Evolutionary conservation across 108 stramenopile genomes (phyloP), one percentile per base, ranked within the genome.

Genomic region (Skeletonema menzelii): DNA sequence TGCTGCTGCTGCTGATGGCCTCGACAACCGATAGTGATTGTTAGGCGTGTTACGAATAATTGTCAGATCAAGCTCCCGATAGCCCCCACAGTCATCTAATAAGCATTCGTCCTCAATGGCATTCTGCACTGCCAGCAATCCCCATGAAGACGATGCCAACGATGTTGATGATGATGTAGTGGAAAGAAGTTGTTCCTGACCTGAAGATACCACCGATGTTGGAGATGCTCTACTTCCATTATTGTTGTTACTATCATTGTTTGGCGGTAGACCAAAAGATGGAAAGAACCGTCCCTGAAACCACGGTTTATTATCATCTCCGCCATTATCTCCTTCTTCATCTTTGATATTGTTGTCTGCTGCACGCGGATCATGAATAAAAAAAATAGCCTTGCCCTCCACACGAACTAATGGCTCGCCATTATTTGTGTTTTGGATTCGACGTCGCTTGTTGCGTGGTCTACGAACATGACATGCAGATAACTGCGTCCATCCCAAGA

Each of bases 281-380:
- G 79, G 83, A 20, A 90, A 65, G 70, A 93, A 90, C 57, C 88
- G 80, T 17, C 92, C 92, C 63, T 93, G 92, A 57, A 90, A 82
- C 92, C 92, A 93, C 8, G 58, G 30, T 14, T 49, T 73, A 0
- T 22, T 49, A 22, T 22, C 22, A 27, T 24, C 24, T 7, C 30
- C 24, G 4, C 59, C 35, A 46, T 57, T 28, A 26, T 63, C 34
- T 0, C 5, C 20, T 3, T 53, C 49, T 7, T 53, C 20, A 40
- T 49, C 19, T 28, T 20, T 27, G 28, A 57, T 27, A n/a, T 49
- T 42, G 27, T 12, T 49, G 31, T 66, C 47, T 2, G 26, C 30
- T 12, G 38, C 13, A 27, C 19, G 38, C 2, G 67, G 67, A 58
- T 69, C 67, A 59, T 86, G 91, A 7, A 92, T 37, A 57, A 85